A percentile compares a stretch with the other conserved stretches of the same genome.
phyloP scores from a whole-genome alignment of 1,139 yeast species.

The Yamadazyma oceani region DNA sequence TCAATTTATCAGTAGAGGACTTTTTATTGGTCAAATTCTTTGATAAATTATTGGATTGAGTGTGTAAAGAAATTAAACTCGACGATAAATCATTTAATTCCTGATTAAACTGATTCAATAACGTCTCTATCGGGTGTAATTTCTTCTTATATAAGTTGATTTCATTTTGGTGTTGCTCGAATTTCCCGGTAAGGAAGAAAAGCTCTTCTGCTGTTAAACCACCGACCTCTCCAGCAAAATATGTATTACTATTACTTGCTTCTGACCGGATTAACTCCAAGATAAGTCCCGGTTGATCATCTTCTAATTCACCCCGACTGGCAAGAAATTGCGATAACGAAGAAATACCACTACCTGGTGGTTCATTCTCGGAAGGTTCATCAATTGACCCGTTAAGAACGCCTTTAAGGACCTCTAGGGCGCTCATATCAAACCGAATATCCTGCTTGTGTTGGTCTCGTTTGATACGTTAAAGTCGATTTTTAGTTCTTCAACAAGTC shows the following conservation, averaged over 20 bases:
- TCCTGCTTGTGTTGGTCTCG: too few species aligned
- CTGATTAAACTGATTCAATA: slow-evolving; percentile 51
- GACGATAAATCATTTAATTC: slow-evolving; percentile 60
- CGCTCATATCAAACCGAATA: neutral
- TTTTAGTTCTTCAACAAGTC: too few species aligned
- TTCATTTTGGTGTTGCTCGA: slow-evolving; percentile 33
- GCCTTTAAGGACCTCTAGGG: neutral
- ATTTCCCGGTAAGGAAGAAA: slow-evolving; percentile 16
- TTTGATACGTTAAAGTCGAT: too few species aligned
- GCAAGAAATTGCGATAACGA: neutral
- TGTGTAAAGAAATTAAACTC: slow-evolving; percentile 58
- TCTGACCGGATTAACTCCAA: slow-evolving; percentile 22
- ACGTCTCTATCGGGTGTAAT: slow-evolving; percentile 36
- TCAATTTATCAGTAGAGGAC: slow-evolving; percentile 54
- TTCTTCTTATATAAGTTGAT: slow-evolving; percentile 39
- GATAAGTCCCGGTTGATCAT: slow-evolving; percentile 4
- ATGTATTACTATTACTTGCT: slow-evolving; percentile 9
- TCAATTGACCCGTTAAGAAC: neutral
- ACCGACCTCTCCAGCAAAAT: slow-evolving; percentile 6
- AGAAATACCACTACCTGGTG: neutral
- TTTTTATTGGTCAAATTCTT: slow-evolving; percentile 50
- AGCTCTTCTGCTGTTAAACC: slow-evolving; percentile 14
- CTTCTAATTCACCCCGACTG: neutral
- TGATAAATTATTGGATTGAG: slow-evolving; percentile 42
- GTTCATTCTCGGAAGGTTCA: neutral